phyloP scores from a whole-genome alignment of 495 filamentous ascomycete species.

The Parathielavia appendiculata region DNA sequence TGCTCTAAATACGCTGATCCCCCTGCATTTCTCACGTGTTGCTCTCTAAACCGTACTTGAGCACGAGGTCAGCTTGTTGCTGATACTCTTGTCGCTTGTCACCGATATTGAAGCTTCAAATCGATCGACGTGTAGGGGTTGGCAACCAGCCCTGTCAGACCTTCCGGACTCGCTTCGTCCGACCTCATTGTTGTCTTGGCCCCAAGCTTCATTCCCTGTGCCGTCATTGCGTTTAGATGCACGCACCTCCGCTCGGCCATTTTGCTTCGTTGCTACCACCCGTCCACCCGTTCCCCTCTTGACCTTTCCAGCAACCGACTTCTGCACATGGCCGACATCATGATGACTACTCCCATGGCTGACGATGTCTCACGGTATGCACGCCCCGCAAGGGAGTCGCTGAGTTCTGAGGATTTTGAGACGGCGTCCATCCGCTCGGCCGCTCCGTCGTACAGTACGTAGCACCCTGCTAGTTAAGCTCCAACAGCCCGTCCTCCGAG shows the following conservation, averaged over 20 bases:
- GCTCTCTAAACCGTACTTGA: not conserved
- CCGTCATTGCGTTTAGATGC: conserved; percentile 13
- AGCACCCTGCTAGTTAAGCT: too few relatives aligned
- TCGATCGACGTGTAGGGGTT: not conserved
- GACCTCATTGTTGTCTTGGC: not conserved
- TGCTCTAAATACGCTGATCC: conserved; percentile 6
- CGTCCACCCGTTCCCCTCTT: conserved; percentile 1
- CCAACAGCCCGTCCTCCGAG: too few relatives aligned
- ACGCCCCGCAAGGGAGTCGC: conserved; percentile 27
- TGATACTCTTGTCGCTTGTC: not conserved
- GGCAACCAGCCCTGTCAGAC: conserved; percentile 3
- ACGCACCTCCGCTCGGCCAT: conserved; percentile 2
- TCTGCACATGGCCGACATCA: not conserved
- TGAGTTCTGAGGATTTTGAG: conserved; percentile 45
- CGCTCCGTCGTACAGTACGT: conserved; percentile 49
- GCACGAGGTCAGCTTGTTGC: conserved; percentile 1
- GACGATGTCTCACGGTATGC: conserved; percentile 29
- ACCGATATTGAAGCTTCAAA: not conserved
- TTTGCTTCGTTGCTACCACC: conserved; percentile 13
- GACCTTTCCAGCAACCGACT: not conserved
- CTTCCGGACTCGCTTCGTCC: not conserved
- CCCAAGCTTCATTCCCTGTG: not conserved
- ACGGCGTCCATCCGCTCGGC: conserved; percentile 51
- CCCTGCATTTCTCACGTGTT: conserved; percentile 9
- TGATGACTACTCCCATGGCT: conserved; percentile 27